These are phyloP conservation scores for Chytriomyces sp. DNA, from an alignment of 192 early-diverging fungal genomes.

Conservation along the genomic window DNA sequence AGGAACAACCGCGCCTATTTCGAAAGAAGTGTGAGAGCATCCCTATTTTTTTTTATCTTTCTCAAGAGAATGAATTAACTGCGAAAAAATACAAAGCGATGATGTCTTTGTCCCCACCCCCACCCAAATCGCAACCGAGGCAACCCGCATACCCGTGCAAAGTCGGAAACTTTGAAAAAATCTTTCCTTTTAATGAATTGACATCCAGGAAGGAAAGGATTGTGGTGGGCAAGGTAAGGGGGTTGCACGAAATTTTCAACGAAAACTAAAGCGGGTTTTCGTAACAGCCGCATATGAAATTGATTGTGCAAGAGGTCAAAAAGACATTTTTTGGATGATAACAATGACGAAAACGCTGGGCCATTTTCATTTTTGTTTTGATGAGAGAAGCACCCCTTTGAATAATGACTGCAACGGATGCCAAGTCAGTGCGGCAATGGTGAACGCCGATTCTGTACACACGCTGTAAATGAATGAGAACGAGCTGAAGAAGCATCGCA, in stretches of 20 bases:
- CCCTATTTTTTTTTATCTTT: neutral
- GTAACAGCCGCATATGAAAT: constrained; percentile 29
- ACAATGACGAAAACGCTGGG: neutral
- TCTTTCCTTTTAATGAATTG: constrained; percentile 33
- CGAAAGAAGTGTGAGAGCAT: constrained; percentile 1
- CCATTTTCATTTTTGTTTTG: too few relatives aligned
- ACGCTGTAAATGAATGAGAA: too few relatives aligned
- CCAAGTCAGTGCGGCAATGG: too few relatives aligned
- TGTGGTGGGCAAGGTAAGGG: constrained; percentile 29
- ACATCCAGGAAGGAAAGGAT: neutral
- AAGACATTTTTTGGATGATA: constrained; percentile 24
- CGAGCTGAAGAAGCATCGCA: too few relatives aligned
- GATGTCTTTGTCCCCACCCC: neutral
- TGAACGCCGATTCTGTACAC: too few relatives aligned
- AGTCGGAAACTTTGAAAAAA: constrained; percentile 29
- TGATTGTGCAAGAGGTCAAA: constrained; percentile 38
- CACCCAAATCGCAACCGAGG: neutral
- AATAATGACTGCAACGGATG: too few relatives aligned
- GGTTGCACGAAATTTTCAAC: neutral
- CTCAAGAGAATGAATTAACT: neutral
- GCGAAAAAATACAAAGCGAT: neutral
- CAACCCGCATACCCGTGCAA: neutral
- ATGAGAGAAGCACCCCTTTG: too few relatives aligned
- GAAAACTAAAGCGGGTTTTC: neutral
- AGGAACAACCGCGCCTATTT: neutral